Evolutionary conservation across 176 grass and related monocot species (phyloP).

Genomic region (Oryza rufipogon): DNA sequence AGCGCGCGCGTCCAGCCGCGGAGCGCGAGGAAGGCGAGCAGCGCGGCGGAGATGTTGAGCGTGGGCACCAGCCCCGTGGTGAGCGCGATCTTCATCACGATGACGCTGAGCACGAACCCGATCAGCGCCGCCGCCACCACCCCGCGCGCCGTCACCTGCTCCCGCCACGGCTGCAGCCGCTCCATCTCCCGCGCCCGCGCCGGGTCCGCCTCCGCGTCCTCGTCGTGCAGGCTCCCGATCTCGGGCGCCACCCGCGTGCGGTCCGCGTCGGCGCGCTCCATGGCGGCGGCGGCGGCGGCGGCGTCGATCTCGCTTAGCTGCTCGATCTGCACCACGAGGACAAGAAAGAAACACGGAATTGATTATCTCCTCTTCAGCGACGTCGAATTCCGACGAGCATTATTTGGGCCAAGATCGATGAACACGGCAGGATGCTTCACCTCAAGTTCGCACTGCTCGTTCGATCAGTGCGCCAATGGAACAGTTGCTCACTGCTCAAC

Average conservation of each 20-base stretch:
- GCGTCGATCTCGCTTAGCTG: neutral
- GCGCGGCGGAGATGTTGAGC: constrained; percentile 92
- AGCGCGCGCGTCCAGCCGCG: constrained; percentile 73
- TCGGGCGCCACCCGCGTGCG: constrained; percentile 9
- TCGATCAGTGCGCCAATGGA: neutral
- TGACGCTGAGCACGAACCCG: constrained; percentile 79
- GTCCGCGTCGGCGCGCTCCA: constrained; percentile 18
- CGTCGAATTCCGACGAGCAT: neutral
- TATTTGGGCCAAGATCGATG: neutral
- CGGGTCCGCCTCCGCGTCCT: constrained; percentile 49
- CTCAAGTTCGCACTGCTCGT: neutral
- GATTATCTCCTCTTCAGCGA: neutral
- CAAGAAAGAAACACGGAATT: neutral
- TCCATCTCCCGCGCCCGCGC: constrained; percentile 37
- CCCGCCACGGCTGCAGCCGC: constrained; percentile 61
- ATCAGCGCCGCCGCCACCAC: constrained; percentile 62
- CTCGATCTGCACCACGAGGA: neutral
- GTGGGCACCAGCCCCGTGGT: constrained; percentile 87
- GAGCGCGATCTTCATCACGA: constrained; percentile 86
- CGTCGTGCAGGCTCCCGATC: constrained; percentile 32
- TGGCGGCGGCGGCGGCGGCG: neutral
- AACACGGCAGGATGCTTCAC: neutral
- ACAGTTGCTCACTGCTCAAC: neutral
- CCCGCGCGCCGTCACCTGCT: constrained; percentile 72
- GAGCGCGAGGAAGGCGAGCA: constrained; percentile 74